Percentiles rank a stretch among this genome's conserved stretches.
Conservation (phyloP, 441 rosid species). For the Bruguiera hainesii region DNA sequence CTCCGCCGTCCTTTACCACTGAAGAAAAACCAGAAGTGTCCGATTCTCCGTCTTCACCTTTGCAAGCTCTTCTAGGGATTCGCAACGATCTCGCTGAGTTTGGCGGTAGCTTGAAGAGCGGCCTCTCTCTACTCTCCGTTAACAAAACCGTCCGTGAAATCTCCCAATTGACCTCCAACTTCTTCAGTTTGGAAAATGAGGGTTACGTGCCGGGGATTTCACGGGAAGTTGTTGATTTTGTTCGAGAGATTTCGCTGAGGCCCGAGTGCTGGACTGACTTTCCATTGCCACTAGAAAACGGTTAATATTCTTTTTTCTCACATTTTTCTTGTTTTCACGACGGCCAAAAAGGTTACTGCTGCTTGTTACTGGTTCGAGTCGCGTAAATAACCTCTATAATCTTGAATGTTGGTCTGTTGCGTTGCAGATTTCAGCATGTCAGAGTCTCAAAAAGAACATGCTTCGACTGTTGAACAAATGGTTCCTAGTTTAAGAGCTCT, state of each 20-base stretch:
- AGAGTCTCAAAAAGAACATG: constrained; percentile 55
- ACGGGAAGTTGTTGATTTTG: constrained; percentile 47
- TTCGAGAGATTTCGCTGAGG: constrained; percentile 39
- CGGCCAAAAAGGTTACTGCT: constrained; percentile 18
- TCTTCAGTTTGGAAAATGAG: constrained; percentile 38
- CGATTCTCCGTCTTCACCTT: constrained; percentile 22
- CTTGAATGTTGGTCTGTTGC: constrained; percentile 6
- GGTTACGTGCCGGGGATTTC: constrained; percentile 48
- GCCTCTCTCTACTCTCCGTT: constrained; percentile 39
- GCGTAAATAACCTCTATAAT: neutral
- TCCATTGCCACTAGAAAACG: constrained; percentile 42
- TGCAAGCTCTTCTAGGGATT: constrained; percentile 44
- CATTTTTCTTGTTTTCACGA: constrained; percentile 2
- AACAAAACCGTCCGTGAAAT: constrained; percentile 37
- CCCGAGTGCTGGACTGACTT: constrained; percentile 67
- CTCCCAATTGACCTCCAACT: constrained; percentile 47
- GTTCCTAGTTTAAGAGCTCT: constrained; percentile 55
- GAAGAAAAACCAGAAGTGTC: constrained; percentile 4
- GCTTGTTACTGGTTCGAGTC: constrained; percentile 9
- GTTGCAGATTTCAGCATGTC: constrained; percentile 60
- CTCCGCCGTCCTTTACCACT: constrained; percentile 30
- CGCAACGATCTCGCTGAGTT: constrained; percentile 69
- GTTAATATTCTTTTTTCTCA: constrained; percentile 21
- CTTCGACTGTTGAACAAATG: constrained; percentile 42
- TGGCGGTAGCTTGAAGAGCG: constrained; percentile 50